Evolutionary conservation across 2,329 filamentous ascomycete species (phyloP), one percentile per base, ranked within the genome.

Genomic region (Eutypella sp.): DNA sequence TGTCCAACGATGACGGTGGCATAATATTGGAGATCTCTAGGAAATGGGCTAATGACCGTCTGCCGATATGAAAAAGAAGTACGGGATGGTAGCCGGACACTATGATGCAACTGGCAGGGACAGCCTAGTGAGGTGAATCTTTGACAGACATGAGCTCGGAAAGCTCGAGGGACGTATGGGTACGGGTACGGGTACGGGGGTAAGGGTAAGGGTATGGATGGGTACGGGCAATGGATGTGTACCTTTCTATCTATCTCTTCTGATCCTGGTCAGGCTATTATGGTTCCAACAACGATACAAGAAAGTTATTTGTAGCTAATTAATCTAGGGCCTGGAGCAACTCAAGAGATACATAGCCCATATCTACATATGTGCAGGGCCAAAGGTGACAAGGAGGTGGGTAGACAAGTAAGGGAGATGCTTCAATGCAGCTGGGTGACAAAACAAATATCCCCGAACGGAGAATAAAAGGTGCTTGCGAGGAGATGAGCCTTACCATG

Each of bases 1-100:
- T 69, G 69, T 60, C 68, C 65, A 68, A 68, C 66, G 64, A 68
- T 69, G 70, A 72, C 69, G 67, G 70, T 68, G 71, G 73, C 69
- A 77, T 76, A 78, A 78, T 75, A n/a, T 76, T 74, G 74, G 68
- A 66, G 70, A 75, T 76, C 72, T 78, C n/a, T 77, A 78, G 77
- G 74, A 72, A 70, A 73, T 73, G 68, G 67, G 62, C 60, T 63
- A 46, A n/a, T n/a, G n/a, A 55, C 54, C 61, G 61, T 64, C 65
- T 71, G 64, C 71, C 68, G 68, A 74, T 75, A 73, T 75, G 74
- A 72, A 73, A 74, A 70, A 67, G 67, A 65, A 62, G 67, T 61
- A 61, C 60, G 57, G 58, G 55, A 54, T 62, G 60, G 59, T 55
- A 61, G 66, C 60, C 58, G 60, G 60, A 63, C 59, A 59, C 57